Conservation (phyloP, 768 basidiomycete species). For the Tylopilus intermedius region DNA sequence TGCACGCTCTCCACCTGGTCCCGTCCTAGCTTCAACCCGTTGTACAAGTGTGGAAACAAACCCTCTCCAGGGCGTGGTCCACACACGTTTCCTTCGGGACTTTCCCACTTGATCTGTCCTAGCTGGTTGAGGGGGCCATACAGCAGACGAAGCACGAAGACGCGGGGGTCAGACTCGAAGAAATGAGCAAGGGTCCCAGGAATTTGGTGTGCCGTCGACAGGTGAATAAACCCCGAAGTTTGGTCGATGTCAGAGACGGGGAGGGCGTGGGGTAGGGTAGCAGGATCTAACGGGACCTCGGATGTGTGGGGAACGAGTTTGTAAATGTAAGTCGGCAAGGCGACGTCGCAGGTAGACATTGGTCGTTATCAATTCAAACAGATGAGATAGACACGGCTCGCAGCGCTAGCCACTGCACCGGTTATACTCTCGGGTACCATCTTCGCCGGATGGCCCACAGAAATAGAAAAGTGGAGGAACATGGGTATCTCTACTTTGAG, state of each 20-base stretch:
- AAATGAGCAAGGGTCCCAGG: conserved; percentile 43
- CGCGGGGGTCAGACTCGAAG: conserved; percentile 35
- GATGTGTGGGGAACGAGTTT: conserved; percentile 48
- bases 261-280: conserved; percentile 39
- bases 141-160: conserved; percentile 42
- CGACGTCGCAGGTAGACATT: conserved; percentile 3
- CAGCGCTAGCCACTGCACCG: no score
- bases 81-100: conserved; percentile 35
- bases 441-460: neutral
- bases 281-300: conserved; percentile 30
- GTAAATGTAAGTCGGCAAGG: conserved; percentile 51
- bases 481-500: conserved; percentile 27
- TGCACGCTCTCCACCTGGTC: conserved; percentile 42
- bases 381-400: no score
- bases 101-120: conserved; percentile 45
- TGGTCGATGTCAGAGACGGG: conserved; percentile 49
- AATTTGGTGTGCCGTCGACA: conserved; percentile 50
- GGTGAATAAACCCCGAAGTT: conserved; percentile 47
- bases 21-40: conserved; percentile 38
- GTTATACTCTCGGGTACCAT: neutral
- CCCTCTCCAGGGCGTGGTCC: conserved; percentile 43
- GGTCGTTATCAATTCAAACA: neutral
- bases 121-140: conserved; percentile 35
- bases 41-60: conserved; percentile 54
- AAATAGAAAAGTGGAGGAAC: neutral